These are phyloP conservation scores for Xylaria curta DNA, from an alignment of 495 filamentous ascomycete genomes.

Conservation along the genomic window DNA sequence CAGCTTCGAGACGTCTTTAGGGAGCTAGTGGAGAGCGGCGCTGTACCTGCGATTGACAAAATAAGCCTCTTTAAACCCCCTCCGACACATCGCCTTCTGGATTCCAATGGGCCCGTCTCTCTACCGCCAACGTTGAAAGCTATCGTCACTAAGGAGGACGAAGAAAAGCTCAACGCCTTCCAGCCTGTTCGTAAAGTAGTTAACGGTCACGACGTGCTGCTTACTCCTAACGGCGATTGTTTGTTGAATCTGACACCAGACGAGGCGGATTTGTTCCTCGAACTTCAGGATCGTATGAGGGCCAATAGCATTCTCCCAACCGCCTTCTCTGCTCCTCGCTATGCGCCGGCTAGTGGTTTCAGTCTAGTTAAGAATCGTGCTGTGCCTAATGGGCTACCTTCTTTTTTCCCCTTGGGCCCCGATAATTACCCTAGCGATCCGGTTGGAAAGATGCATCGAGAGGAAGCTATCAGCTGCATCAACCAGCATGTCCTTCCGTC, in stretches of 20 bases:
- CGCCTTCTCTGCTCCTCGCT: conserved; percentile 54
- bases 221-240: conserved; percentile 80
- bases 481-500: conserved; percentile 69
- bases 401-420: conserved; percentile 54
- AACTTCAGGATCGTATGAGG: conserved; percentile 69
- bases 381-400: conserved; percentile 61
- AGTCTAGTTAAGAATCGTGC: conserved; percentile 62
- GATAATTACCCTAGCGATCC: conserved; percentile 55
- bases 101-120: conserved; percentile 27
- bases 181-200: conserved; percentile 57
- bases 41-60: conserved; percentile 33
- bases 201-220: conserved; percentile 62
- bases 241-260: conserved; percentile 75
- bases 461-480: conserved; percentile 69
- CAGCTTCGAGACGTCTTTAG: conserved; percentile 41
- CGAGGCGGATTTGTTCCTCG: conserved; percentile 78
- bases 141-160: conserved; percentile 59
- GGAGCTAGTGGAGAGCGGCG: conserved; percentile 31
- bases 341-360: conserved; percentile 55
- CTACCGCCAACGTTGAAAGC: conserved; percentile 49
- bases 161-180: conserved; percentile 54
- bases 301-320: conserved; percentile 49
- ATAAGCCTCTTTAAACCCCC: conserved; percentile 40
- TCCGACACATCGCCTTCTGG: conserved; percentile 33
- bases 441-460: conserved; percentile 63